Evolutionary conservation across 176 grass and related monocot genomes (phyloP).

Genomic region (Eragrostis curvula): DNA sequence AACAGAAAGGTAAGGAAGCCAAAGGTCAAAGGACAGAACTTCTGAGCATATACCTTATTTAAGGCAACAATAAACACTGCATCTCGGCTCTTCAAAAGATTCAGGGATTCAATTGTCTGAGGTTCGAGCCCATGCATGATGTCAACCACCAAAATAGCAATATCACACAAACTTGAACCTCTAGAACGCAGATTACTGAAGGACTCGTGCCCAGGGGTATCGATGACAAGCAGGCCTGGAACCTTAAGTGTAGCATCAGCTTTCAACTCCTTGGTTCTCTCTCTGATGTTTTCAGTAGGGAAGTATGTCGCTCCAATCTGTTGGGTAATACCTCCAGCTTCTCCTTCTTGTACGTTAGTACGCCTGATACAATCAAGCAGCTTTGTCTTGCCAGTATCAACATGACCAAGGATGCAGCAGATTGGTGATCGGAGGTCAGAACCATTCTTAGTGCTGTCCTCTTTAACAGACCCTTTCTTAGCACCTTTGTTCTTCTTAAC

Average conservation of each 20-base stretch:
- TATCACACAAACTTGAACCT: constrained; percentile 97
- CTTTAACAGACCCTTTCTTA: constrained; percentile 54
- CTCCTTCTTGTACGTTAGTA: constrained; percentile 94
- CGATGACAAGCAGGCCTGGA: constrained; percentile 95
- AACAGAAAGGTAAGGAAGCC: constrained; percentile 19
- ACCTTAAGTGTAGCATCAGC: constrained; percentile 92
- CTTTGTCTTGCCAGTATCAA: constrained; percentile 97
- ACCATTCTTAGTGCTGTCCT: constrained; percentile 50
- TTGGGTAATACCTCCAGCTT: constrained; percentile 97
- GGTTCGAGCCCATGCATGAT: constrained; percentile 97
- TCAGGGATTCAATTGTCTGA: constrained; percentile 92
- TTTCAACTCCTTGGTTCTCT: constrained; percentile 94
- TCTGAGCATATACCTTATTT: constrained; percentile 78
- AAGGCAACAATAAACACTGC: constrained; percentile 96
- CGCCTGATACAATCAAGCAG: constrained; percentile 84
- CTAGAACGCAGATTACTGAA: constrained; percentile 95
- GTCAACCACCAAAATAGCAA: constrained; percentile 97
- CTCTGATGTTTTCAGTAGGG: constrained; percentile 96
- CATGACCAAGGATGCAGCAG: constrained; percentile 97
- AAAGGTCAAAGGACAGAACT: constrained; percentile 6
- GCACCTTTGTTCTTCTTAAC: constrained; percentile 58
- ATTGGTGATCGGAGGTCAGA: constrained; percentile 87
- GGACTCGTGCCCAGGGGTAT: constrained; percentile 92
- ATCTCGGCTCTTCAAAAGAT: constrained; percentile 78
- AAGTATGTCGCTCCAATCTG: constrained; percentile 97